Evolutionary conservation across 208 protist species (phyloP), one percentile per base, ranked within the genome.

Genomic region (Leishmania martiniquensis): DNA sequence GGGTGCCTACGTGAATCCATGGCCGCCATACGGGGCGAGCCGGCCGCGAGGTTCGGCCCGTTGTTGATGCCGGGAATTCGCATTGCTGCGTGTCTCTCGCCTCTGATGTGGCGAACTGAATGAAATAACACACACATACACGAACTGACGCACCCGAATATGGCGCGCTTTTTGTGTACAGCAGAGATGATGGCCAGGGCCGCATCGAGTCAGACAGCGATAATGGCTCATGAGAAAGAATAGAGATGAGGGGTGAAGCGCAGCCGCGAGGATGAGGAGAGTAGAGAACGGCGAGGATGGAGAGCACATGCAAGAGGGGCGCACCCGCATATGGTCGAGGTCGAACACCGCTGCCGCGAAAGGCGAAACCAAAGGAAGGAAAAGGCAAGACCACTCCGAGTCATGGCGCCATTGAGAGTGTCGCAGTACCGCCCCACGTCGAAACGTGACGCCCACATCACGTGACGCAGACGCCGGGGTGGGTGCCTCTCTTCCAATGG

Each of bases 11-110:
- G 67, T 4, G 76, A 72, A 9, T 71, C 60, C 66, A 80, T 81
- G 17, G 82, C 78, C 17, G 68, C 76, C 78, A 86, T 77, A 66
- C 83, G 84, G 25, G 82, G 85, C 20, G 73, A 79, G 39, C 55
- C 51, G 20, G 86, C 86, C 9, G 60, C 49, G 0, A 49, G 45
- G n/a, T 85, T 89, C 0, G 73, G 54, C 17, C 75, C 77, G 7
- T 52, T 34, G 51, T 72, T 79, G 34, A 83, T 45, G 29, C 84
- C 75, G 37, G 80, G 73, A n/a, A 87, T 29, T 34, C 80, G 81
- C 84, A 87, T 87, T 25, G 72, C 44, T 42, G 2, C 29, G 59
- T 29, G 29, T 5, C 4, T 25, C 47, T 32, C 47, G n/a, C 12
- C 37, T n/a, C 29, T 72, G 0, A 12, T 57, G 68, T 45, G 42